phyloP scores from a whole-genome alignment of 2,329 filamentous ascomycete genomes.

The Emmonsia crescens region DNA sequence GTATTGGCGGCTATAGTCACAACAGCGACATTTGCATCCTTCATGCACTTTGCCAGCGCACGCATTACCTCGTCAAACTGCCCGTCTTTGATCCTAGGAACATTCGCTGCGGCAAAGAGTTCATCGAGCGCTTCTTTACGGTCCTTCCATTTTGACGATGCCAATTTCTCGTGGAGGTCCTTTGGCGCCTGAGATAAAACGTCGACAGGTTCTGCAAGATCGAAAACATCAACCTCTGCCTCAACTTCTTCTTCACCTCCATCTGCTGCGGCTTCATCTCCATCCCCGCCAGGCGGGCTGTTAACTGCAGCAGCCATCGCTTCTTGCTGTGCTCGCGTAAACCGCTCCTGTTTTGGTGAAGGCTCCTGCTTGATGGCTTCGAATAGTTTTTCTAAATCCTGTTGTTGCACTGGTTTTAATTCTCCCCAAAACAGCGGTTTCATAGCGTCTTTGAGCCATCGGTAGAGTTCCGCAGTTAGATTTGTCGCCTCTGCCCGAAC shows the following conservation, averaged over 20 bases:
- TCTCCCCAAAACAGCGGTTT: constrained; percentile 97
- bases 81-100: constrained; percentile 83
- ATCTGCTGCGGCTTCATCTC: constrained; percentile 47
- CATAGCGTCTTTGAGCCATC: constrained; percentile 96
- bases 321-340: constrained; percentile 81
- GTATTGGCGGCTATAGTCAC: constrained; percentile 89
- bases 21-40: constrained; percentile 93
- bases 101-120: constrained; percentile 63
- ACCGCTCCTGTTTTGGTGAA: constrained; percentile 76
- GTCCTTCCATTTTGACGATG: constrained; percentile 96
- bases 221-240: constrained; percentile 67
- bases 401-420: constrained; percentile 88
- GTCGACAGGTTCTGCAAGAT: constrained; percentile 78
- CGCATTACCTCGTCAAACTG: constrained; percentile 77
- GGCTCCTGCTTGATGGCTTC: constrained; percentile 85
- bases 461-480: constrained; percentile 84
- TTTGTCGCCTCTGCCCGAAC: constrained; percentile 88
- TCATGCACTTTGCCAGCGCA: constrained; percentile 90
- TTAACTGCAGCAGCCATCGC: constrained; percentile 64
- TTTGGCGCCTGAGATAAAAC: constrained; percentile 69
- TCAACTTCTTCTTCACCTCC: constrained; percentile 49
- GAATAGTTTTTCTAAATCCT: constrained; percentile 85
- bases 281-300: constrained; percentile 47
- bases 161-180: constrained; percentile 71
- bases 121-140: constrained; percentile 87